A percentile compares a stretch with the other conserved stretches of the same genome.
Evolutionary conservation across 2,329 filamentous ascomycete genomes (phyloP).

Genomic region (Fusarium sp.): DNA sequence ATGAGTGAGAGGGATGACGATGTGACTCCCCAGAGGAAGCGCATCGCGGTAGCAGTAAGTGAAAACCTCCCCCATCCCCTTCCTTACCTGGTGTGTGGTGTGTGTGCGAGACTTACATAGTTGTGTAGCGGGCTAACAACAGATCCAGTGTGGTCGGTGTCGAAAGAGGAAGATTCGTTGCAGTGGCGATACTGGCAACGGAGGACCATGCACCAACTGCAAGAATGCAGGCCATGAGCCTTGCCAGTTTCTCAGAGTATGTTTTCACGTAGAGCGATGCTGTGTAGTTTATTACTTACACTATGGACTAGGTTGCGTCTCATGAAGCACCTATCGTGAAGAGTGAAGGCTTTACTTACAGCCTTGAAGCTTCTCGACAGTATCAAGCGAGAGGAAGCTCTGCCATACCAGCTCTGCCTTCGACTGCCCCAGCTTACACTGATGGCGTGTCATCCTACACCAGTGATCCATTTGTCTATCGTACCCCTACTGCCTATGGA

Average conservation of each 20-base stretch:
- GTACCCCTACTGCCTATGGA: slow-evolving; percentile 30
- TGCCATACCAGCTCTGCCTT: slow-evolving; percentile 13
- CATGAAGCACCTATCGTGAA: slow-evolving; percentile 43
- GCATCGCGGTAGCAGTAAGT: slow-evolving; percentile 68
- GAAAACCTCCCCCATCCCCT: not conserved
- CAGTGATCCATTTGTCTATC: slow-evolving; percentile 33
- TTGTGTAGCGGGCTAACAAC: slow-evolving; percentile 33
- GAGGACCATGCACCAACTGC: slow-evolving; percentile 85
- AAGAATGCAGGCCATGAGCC: slow-evolving; percentile 73
- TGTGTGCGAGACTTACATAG: slow-evolving; percentile 39
- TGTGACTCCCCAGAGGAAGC: slow-evolving; percentile 60
- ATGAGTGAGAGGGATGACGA: slow-evolving; percentile 51
- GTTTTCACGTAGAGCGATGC: slow-evolving; percentile 22
- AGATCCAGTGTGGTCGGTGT: slow-evolving; percentile 81
- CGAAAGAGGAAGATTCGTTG: slow-evolving; percentile 95
- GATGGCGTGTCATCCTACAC: slow-evolving; percentile 29
- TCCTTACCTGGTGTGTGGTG: slow-evolving; percentile 36
- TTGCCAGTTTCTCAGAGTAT: slow-evolving; percentile 85
- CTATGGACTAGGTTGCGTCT: slow-evolving; percentile 43
- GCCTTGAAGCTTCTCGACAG: slow-evolving; percentile 45
- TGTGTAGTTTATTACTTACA: not conserved
- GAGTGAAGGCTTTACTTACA: slow-evolving; percentile 42
- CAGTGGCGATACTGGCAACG: slow-evolving; percentile 82
- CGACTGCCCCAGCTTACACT: slow-evolving; percentile 25
- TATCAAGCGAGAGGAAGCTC: slow-evolving; percentile 41